Conservation (phyloP, 2,329 filamentous ascomycete species). For the Talaromyces sp. region DNA sequence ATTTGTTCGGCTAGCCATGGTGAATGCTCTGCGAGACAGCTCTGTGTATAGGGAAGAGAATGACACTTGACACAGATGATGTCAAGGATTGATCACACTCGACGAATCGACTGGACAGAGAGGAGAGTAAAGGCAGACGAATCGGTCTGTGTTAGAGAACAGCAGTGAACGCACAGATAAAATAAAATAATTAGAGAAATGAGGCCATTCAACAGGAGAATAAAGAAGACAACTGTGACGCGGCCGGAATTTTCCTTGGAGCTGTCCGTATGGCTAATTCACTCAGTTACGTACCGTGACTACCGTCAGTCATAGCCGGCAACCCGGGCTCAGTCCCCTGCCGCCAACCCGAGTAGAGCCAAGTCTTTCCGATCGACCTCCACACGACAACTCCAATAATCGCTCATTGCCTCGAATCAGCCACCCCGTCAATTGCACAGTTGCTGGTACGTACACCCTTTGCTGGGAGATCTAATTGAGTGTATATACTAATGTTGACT, state of each 20-base stretch:
- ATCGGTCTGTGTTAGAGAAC: background rate
- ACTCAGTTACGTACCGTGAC: background rate
- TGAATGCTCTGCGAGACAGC: constrained; percentile 11
- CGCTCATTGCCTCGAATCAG: background rate
- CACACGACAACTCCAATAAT: constrained; percentile 4
- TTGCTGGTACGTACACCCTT: background rate
- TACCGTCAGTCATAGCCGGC: constrained; percentile 21
- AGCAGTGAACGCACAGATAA: background rate
- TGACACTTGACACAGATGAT: constrained; percentile 6
- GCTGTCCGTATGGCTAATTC: constrained; percentile 12
- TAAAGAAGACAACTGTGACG: constrained; percentile 14
- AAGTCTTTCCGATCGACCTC: constrained; percentile 6
- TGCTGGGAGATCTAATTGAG: background rate
- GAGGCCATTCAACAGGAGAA: constrained; percentile 10
- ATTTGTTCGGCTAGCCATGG: constrained; percentile 41
- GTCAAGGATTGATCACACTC: background rate
- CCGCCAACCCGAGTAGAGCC: constrained; percentile 15
- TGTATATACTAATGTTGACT: background rate
- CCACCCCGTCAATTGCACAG: background rate
- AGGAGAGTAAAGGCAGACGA: background rate
- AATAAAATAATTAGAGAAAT: background rate
- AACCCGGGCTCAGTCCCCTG: constrained; percentile 6
- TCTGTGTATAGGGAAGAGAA: constrained; percentile 7
- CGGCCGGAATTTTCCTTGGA: constrained; percentile 14
- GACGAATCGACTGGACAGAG: background rate